Conservation (phyloP, 345 rosid genomes). For the Corchorus olitorius region DNA sequence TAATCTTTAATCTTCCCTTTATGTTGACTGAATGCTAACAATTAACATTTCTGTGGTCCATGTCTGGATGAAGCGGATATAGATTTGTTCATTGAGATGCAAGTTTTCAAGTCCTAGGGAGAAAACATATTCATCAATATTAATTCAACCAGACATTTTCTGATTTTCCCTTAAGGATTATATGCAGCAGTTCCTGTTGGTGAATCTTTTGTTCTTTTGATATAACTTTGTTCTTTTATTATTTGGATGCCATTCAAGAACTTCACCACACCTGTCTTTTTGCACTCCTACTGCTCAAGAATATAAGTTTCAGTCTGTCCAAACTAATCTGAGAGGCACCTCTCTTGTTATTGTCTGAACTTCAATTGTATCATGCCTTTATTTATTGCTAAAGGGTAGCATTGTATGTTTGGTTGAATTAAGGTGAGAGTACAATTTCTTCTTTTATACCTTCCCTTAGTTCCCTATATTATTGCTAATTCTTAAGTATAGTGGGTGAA, state of each 20-base stretch:
- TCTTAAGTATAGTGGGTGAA: not conserved
- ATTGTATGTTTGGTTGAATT: not conserved
- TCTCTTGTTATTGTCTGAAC: not conserved
- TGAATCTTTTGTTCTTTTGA: not conserved
- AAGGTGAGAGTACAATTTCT: not conserved
- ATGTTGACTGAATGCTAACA: not conserved
- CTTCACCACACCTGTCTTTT: not conserved
- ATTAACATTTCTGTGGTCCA: not conserved
- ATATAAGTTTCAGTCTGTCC: not conserved
- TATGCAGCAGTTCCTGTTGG: not conserved
- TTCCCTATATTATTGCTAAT: not conserved
- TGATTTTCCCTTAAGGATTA: not conserved
- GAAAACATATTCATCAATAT: not conserved
- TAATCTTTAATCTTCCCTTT: not conserved
- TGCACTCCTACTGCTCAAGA: not conserved
- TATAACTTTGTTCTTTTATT: not conserved
- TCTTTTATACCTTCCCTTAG: not conserved
- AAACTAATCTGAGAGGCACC: slow-evolving; percentile 3
- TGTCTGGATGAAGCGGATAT: not conserved
- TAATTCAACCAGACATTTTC: not conserved
- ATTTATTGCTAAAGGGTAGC: not conserved
- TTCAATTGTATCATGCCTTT: not conserved
- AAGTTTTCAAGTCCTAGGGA: not conserved
- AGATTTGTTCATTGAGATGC: not conserved
- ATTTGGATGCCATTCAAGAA: not conserved